Conservation (phyloP, 192 early-diverging fungal species). For the Coemansia sp. region DNA sequence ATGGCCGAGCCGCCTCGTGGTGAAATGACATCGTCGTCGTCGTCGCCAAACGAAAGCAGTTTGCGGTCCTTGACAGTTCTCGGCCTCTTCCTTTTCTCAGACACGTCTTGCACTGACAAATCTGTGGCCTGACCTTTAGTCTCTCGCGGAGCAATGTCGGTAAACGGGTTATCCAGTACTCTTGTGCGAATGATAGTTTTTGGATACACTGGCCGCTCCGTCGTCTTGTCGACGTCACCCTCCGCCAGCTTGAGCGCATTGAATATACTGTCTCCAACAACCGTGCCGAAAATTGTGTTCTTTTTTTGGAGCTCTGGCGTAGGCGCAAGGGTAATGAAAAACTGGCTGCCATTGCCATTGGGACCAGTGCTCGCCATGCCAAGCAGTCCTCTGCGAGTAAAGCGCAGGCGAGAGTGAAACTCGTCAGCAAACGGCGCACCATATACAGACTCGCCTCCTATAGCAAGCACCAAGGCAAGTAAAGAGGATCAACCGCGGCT, state of each 20-base stretch:
- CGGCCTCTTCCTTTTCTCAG: constrained; percentile 23
- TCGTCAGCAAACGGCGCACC: constrained; percentile 87
- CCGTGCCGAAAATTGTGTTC: constrained; percentile 92
- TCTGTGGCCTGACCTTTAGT: constrained; percentile 24
- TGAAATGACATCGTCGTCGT: constrained; percentile 37
- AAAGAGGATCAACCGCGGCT: not conserved
- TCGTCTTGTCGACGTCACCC: constrained; percentile 73
- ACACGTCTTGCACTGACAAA: constrained; percentile 4
- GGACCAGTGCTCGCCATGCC: constrained; percentile 88
- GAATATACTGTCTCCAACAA: constrained; percentile 91
- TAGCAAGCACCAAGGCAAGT: not conserved
- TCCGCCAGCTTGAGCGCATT: constrained; percentile 88
- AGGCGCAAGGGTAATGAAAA: constrained; percentile 91
- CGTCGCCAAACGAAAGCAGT: constrained; percentile 91
- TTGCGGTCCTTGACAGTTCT: constrained; percentile 47
- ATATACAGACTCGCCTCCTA: constrained; percentile 89
- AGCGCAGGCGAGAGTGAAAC: constrained; percentile 91
- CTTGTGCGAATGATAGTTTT: constrained; percentile 65
- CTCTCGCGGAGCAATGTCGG: constrained; percentile 84
- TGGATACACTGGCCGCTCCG: constrained; percentile 79
- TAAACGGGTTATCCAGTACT: constrained; percentile 87
- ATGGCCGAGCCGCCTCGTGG: constrained; percentile 43
- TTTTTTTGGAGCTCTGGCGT: constrained; percentile 85
- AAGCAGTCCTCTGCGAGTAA: constrained; percentile 82
- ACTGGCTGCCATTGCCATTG: constrained; percentile 88